Conservation (phyloP, 768 basidiomycete genomes). For the Lactarius sp. region DNA sequence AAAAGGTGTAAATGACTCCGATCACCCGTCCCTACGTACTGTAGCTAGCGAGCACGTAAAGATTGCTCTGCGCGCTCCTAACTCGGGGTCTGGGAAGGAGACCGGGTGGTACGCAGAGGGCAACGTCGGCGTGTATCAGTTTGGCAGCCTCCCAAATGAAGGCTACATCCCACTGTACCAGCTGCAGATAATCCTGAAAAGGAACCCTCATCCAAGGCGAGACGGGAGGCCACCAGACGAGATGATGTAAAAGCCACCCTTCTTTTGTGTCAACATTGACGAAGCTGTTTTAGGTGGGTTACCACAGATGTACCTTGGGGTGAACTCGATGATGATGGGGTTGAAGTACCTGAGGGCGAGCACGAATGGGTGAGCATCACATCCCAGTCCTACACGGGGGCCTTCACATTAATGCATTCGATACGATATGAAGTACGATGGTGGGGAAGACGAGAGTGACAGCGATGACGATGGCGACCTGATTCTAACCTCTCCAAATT, state of each 20-base stretch:
- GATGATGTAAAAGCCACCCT: neutral
- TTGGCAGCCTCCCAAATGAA: conserved; percentile 14
- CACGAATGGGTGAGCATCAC: conserved; percentile 10
- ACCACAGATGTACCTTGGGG: conserved; percentile 8
- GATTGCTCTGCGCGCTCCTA: conserved; percentile 13
- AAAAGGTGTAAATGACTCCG: neutral
- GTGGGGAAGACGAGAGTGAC: neutral
- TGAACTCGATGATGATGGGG: conserved; percentile 13
- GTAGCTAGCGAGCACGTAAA: conserved; percentile 16
- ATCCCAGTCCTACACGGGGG: neutral
- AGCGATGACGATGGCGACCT: neutral
- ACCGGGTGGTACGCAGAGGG: conserved; percentile 21
- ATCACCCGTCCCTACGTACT: neutral
- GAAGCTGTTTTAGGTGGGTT: conserved; percentile 11
- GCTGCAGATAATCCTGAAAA: conserved; percentile 2
- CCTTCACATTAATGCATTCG: neutral
- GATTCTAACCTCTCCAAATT: too few relatives aligned
- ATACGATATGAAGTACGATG: neutral
- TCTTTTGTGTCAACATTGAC: neutral
- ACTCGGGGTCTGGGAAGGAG: neutral
- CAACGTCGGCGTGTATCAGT: conserved; percentile 19
- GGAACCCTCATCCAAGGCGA: conserved; percentile 10
- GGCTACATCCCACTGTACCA: conserved; percentile 15
- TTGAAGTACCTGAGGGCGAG: neutral
- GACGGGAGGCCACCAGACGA: conserved; percentile 15